These are phyloP conservation scores for Micromonas commoda DNA, from an alignment of 139 green algal species.

Conservation along the genomic window DNA sequence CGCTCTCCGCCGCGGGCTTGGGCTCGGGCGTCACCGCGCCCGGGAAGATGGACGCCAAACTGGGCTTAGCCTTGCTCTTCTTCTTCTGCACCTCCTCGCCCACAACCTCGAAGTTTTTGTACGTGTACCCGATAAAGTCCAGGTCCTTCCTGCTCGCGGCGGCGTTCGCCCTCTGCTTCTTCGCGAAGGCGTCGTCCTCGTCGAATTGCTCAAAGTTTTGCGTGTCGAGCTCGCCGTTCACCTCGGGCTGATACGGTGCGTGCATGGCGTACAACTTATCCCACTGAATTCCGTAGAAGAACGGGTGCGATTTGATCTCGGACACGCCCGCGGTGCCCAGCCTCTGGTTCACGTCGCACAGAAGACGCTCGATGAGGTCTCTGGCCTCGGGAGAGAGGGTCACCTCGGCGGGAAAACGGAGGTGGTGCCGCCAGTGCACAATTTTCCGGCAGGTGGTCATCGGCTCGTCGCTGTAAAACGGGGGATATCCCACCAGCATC, in stretches of 20 bases:
- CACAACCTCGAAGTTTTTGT: slow-evolving; percentile 88
- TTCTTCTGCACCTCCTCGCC: slow-evolving; percentile 35
- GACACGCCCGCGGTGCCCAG: slow-evolving; percentile 61
- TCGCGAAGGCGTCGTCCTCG: slow-evolving; percentile 49
- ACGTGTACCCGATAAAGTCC: slow-evolving; percentile 97
- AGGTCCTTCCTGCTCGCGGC: background rate
- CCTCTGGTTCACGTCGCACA: slow-evolving; percentile 91
- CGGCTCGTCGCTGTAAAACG: slow-evolving; percentile 95
- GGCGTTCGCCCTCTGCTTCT: background rate
- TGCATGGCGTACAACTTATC: slow-evolving; percentile 51
- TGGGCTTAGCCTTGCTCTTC: background rate
- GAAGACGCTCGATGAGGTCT: slow-evolving; percentile 84
- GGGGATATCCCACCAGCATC: slow-evolving; percentile 94
- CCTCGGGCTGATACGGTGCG: slow-evolving; percentile 68
- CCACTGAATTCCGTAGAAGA: slow-evolving; percentile 87
- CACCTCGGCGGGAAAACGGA: slow-evolving; percentile 79
- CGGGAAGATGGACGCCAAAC: slow-evolving; percentile 10
- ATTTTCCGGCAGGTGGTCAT: slow-evolving; percentile 83
- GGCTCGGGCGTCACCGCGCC: too few species aligned
- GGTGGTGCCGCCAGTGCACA: slow-evolving; percentile 88
- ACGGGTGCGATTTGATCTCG: slow-evolving; percentile 81
- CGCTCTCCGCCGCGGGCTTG: too few species aligned
- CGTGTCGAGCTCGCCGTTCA: slow-evolving; percentile 88
- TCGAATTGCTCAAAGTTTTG: slow-evolving; percentile 98
- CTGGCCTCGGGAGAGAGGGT: slow-evolving; percentile 44